Percentiles rank a stretch among this genome's conserved stretches.
Evolutionary conservation across 2,329 filamentous ascomycete species (phyloP).

Genomic region (Coniochaeta pulveracea): DNA sequence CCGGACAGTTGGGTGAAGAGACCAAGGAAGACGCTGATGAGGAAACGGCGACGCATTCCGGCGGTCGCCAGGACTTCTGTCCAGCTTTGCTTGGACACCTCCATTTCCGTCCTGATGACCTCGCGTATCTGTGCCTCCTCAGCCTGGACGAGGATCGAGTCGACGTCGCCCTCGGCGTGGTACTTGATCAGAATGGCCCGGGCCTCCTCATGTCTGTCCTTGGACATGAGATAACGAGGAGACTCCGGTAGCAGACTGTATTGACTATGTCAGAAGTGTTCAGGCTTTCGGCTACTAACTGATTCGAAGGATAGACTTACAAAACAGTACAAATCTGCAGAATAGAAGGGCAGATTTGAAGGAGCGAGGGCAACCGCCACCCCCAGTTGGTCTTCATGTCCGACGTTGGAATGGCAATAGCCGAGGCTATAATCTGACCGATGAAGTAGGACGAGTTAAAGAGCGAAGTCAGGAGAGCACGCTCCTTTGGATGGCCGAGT

Average conservation of each 20-base stretch:
- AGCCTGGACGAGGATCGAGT: conserved; percentile 31
- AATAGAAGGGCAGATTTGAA: conserved; percentile 32
- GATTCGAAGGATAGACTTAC: conserved; percentile 11
- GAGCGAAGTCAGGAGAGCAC: conserved; percentile 44
- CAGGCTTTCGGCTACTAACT: neutral
- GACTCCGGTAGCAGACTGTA: conserved; percentile 36
- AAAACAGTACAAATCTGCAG: conserved; percentile 27
- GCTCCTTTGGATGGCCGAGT: conserved; percentile 48
- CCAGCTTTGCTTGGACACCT: conserved; percentile 27
- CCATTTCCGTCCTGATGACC: conserved; percentile 30
- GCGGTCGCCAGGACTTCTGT: conserved; percentile 22
- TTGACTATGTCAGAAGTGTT: too few relatives aligned
- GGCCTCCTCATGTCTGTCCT: conserved; percentile 37
- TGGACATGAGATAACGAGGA: conserved; percentile 44
- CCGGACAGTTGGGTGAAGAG: conserved; percentile 29
- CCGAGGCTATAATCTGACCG: conserved; percentile 36
- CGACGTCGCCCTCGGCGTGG: conserved; percentile 33
- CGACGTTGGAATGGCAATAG: conserved; percentile 37
- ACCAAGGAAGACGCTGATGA: conserved; percentile 25
- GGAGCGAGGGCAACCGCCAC: conserved; percentile 32
- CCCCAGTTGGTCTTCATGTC: conserved; percentile 24
- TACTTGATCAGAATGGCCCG: conserved; percentile 37
- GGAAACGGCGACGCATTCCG: conserved; percentile 19
- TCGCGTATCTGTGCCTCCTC: conserved; percentile 39
- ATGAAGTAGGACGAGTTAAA: conserved; percentile 49